These are phyloP conservation scores for Lichtheimia ramosa DNA, from an alignment of 371 early-diverging fungal genomes.

Conservation along the genomic window DNA sequence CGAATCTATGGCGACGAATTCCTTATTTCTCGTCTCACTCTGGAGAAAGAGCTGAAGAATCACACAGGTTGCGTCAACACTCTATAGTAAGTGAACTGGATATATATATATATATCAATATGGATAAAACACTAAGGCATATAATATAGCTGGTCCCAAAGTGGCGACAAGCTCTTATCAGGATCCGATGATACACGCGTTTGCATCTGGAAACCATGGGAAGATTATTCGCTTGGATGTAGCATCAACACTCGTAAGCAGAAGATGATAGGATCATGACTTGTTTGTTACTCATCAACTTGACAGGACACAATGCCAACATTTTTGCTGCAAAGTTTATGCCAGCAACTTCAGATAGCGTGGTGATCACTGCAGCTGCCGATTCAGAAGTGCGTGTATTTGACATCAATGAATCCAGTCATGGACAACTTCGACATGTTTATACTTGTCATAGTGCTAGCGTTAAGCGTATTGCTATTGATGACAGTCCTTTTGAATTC, in stretches of 20 bases:
- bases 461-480: constrained; percentile 53
- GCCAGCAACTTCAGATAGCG: constrained; percentile 60
- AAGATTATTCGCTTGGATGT: constrained; percentile 24
- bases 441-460: constrained; percentile 58
- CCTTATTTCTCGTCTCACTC: constrained; percentile 25
- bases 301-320: constrained; percentile 64
- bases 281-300: not conserved
- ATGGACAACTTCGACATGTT: constrained; percentile 19
- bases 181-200: constrained; percentile 71
- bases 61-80: constrained; percentile 85
- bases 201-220: constrained; percentile 50
- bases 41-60: constrained; percentile 47
- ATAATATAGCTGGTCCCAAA: constrained; percentile 53
- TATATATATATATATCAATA: not conserved
- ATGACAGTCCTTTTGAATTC: constrained; percentile 53
- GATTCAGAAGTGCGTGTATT: constrained; percentile 70
- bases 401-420: constrained; percentile 38
- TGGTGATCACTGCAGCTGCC: constrained; percentile 68
- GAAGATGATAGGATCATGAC: constrained; percentile 1
- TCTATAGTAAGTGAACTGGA: constrained; percentile 44
- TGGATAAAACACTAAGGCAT: not conserved
- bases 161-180: constrained; percentile 57
- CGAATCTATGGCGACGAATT: constrained; percentile 29
- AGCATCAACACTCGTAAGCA: constrained; percentile 24
- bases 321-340: constrained; percentile 79